Percentiles rank a stretch among this genome's conserved stretches.
Conservation (phyloP, 2,329 filamentous ascomycete genomes). For the Ceratocystis papillata region DNA sequence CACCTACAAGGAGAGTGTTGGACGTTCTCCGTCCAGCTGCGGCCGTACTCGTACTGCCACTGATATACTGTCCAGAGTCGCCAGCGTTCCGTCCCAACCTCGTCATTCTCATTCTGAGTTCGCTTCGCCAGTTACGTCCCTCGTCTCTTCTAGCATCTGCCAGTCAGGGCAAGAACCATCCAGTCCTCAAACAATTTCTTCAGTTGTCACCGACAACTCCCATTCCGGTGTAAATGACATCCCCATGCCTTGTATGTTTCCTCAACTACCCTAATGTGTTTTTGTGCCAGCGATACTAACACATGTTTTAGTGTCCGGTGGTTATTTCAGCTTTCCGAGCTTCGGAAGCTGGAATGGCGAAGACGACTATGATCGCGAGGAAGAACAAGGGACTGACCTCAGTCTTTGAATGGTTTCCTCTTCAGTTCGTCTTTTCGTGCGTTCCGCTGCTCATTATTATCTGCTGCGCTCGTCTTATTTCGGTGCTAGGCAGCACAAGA, state of each 20-base stretch:
- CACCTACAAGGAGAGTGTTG: conserved; percentile 21
- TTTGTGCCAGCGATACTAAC: neutral
- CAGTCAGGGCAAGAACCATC: conserved; percentile 14
- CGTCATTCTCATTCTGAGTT: conserved; percentile 12
- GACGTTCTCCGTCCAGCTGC: conserved; percentile 20
- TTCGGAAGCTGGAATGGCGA: conserved; percentile 55
- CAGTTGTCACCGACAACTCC: neutral
- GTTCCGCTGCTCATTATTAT: neutral
- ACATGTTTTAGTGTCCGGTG: conserved; percentile 11
- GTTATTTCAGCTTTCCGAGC: conserved; percentile 62
- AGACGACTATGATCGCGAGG: conserved; percentile 25
- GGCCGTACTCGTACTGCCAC: conserved; percentile 22
- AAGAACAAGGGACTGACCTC: conserved; percentile 4
- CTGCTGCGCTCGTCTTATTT: conserved; percentile 1
- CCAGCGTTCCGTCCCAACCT: conserved; percentile 20
- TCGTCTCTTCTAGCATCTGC: neutral
- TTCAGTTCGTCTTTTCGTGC: neutral
- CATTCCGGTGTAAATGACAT: conserved; percentile 14
- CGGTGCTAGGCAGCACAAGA: neutral
- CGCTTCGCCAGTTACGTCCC: conserved; percentile 21
- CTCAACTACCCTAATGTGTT: conserved; percentile 25
- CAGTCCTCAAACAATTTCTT: conserved; percentile 16
- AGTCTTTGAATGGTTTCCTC: neutral
- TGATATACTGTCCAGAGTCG: conserved; percentile 23
- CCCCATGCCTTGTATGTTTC: conserved; percentile 29